Evolutionary conservation across 305 asterid genomes (phyloP).

Genomic region (Solanum hybrid): DNA sequence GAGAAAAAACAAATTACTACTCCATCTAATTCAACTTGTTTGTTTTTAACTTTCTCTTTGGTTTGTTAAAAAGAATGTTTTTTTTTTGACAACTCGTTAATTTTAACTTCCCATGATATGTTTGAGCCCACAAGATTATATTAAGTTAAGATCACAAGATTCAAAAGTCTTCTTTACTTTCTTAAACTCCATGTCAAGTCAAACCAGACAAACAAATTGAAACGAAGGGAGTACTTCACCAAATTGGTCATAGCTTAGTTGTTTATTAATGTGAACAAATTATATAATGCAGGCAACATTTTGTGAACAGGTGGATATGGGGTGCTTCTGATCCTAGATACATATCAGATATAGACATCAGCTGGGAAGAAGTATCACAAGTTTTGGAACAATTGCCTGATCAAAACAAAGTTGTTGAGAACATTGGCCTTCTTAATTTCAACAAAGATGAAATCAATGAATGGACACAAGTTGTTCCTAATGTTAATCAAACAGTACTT

Average conservation of each 20-base stretch:
- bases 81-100: not conserved
- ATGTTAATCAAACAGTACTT: slow-evolving; percentile 29
- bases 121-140: not conserved
- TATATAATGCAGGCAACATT: slow-evolving; percentile 29
- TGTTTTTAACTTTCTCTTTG: not conserved
- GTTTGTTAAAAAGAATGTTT: not conserved
- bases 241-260: not conserved
- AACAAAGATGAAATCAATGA: slow-evolving; percentile 33
- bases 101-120: too few relatives aligned
- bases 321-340: slow-evolving; percentile 44
- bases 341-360: slow-evolving; percentile 27
- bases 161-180: too few relatives aligned
- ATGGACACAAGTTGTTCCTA: slow-evolving; percentile 32
- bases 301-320: slow-evolving; percentile 55
- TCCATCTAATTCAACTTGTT: not conserved
- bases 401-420: not conserved
- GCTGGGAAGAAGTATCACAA: slow-evolving; percentile 30
- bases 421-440: slow-evolving; percentile 52
- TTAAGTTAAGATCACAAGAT: too few relatives aligned
- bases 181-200: not conserved
- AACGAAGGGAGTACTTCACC: not conserved
- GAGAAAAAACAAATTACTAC: not conserved
- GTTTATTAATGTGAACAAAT: not conserved
- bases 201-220: not conserved
- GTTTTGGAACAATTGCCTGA: not conserved